phyloP scores from a whole-genome alignment of 306 rosid genomes.

The Quercus glauca region DNA sequence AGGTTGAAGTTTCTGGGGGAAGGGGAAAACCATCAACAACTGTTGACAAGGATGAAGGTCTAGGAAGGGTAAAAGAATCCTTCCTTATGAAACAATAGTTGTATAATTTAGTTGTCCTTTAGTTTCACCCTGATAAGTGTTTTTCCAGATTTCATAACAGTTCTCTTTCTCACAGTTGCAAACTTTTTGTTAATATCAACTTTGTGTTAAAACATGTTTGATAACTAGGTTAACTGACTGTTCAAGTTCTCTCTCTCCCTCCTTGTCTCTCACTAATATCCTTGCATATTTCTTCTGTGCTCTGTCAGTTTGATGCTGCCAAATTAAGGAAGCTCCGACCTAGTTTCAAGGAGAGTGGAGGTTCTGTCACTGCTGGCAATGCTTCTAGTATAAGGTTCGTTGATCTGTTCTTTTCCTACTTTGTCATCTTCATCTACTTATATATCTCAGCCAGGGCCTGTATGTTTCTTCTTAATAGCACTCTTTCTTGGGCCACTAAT shows the following conservation, averaged over 20 bases:
- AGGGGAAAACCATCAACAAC: constrained; percentile 85
- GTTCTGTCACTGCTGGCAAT: constrained; percentile 97
- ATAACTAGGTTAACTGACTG: not conserved
- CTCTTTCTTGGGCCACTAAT: not conserved
- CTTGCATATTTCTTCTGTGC: constrained; percentile 21
- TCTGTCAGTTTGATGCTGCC: constrained; percentile 81
- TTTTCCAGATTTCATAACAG: not conserved
- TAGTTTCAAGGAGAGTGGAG: constrained; percentile 91
- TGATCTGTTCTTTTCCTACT: not conserved
- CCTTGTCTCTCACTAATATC: not conserved
- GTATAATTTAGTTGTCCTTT: not conserved
- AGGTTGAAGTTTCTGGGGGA: constrained; percentile 91
- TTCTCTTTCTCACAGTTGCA: constrained; percentile 13
- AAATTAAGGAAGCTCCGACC: constrained; percentile 96
- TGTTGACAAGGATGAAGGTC: constrained; percentile 86
- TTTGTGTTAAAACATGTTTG: not conserved
- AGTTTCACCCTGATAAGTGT: not conserved
- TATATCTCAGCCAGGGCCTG: not conserved
- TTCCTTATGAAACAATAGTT: constrained; percentile 7
- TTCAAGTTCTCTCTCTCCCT: not conserved
- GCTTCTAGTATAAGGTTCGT: constrained; percentile 96
- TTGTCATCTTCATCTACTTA: not conserved
- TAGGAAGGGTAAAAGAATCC: constrained; percentile 68
- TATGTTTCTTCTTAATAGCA: not conserved
- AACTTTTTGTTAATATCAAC: not conserved